Conservation (phyloP, 2,329 filamentous ascomycete genomes). For the Hypomyces perniciosus region DNA sequence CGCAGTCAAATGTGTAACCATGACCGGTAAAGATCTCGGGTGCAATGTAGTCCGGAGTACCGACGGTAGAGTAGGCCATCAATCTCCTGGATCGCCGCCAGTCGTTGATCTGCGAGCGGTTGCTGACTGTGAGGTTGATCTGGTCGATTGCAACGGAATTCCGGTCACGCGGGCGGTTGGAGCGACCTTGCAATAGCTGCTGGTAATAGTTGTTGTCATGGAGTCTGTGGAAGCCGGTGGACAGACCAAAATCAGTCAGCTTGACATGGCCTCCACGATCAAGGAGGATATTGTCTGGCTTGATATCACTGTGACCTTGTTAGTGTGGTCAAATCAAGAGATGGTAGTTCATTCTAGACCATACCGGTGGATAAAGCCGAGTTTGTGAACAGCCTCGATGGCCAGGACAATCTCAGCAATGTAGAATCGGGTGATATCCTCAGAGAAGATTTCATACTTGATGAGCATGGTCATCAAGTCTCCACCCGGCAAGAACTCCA, state of each 20-base stretch:
- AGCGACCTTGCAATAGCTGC: constrained; percentile 79
- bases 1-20: constrained; percentile 93
- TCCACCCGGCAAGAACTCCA: constrained; percentile 97
- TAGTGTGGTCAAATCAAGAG: not conserved
- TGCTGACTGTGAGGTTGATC: constrained; percentile 96
- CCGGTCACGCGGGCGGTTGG: constrained; percentile 69
- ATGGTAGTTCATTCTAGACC: constrained; percentile 23
- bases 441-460: constrained; percentile 99
- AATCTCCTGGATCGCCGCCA: constrained; percentile 93
- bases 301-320: constrained; percentile 70
- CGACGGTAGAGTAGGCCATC: constrained; percentile 97
- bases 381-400: constrained; percentile 97
- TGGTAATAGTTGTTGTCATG: constrained; percentile 99
- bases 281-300: constrained; percentile 96
- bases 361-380: constrained; percentile 97
- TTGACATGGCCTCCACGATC: constrained; percentile 96
- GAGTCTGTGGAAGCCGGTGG: constrained; percentile 94
- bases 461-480: constrained; percentile 99
- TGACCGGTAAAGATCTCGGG: constrained; percentile 97
- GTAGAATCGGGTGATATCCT: constrained; percentile 98
- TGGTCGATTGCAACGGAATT: constrained; percentile 95
- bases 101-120: constrained; percentile 96
- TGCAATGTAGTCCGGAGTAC: constrained; percentile 96
- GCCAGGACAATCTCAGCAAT: constrained; percentile 97
- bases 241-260: constrained; percentile 94